These are phyloP conservation scores for Aspergillus quadricinctus DNA, from an alignment of 2,329 filamentous ascomycete species.

Conservation along the genomic window DNA sequence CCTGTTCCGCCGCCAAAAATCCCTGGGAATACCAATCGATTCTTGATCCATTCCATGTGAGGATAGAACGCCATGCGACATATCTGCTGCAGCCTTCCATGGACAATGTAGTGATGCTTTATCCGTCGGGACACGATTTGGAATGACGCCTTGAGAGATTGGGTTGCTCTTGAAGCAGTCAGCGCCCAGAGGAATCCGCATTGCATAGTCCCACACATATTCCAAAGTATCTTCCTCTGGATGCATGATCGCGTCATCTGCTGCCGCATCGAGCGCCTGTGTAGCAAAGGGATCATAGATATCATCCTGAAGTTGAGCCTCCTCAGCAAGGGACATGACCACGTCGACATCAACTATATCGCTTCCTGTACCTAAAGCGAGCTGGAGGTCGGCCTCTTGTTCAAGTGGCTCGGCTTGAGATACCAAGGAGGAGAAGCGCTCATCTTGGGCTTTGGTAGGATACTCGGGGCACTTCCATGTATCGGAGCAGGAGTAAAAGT, in stretches of 20 bases:
- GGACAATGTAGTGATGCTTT: neutral
- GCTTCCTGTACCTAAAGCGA: neutral
- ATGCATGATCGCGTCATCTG: slow-evolving; percentile 10
- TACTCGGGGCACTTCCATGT: neutral
- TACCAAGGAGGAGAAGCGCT: neutral
- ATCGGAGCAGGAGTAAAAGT: neutral
- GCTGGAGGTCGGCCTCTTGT: neutral
- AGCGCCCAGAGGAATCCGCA: neutral
- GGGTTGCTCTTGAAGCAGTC: neutral
- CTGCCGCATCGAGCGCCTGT: slow-evolving; percentile 10
- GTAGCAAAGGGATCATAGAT: neutral
- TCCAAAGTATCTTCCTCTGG: neutral
- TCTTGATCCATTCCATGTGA: neutral
- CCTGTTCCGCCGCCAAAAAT: slow-evolving; percentile 21
- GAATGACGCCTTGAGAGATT: neutral
- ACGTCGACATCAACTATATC: neutral
- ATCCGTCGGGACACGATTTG: neutral
- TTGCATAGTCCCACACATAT: neutral
- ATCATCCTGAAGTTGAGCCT: neutral
- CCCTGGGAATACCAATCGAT: neutral
- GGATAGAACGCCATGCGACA: neutral
- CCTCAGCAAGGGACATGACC: neutral
- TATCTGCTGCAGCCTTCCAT: neutral
- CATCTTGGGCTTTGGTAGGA: neutral
- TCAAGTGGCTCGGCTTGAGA: neutral